Evolutionary conservation across 169 alveolate species (phyloP).

Genomic region (Plasmodium vivax): DNA sequence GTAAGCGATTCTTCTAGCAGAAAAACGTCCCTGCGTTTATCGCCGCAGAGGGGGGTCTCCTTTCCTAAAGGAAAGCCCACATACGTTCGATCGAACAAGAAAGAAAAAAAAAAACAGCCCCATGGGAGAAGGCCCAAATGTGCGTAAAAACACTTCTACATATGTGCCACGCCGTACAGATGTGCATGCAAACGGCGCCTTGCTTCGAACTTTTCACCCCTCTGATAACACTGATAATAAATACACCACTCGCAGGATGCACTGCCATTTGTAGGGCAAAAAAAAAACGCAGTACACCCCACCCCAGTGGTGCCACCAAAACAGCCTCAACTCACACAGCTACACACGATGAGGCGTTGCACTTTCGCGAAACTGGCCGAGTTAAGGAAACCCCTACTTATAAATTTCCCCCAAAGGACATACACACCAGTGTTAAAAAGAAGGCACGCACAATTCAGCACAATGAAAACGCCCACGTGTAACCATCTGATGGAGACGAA

Average conservation of each 20-base stretch:
- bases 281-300: not conserved
- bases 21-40: not conserved
- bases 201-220: not conserved
- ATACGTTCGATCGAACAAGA: not conserved
- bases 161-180: not conserved
- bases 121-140: not conserved
- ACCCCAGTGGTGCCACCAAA: not conserved
- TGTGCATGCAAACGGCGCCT: not conserved
- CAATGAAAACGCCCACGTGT: not conserved
- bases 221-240: not conserved
- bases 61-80: not conserved
- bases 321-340: not conserved
- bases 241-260: not conserved
- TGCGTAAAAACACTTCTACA: not conserved
- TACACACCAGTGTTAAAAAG: not conserved
- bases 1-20: not conserved
- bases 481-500: constrained; percentile 33
- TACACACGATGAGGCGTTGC: constrained; percentile 4
- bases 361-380: not conserved
- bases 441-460: not conserved
- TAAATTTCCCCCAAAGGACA: not conserved
- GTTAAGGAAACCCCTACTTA: not conserved
- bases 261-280: not conserved
- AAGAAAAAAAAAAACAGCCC: not conserved
- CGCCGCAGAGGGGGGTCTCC: not conserved